Evolutionary conservation across 2,329 filamentous ascomycete genomes (phyloP), one percentile per base, ranked within the genome.

Genomic region (Chalara sp.): DNA sequence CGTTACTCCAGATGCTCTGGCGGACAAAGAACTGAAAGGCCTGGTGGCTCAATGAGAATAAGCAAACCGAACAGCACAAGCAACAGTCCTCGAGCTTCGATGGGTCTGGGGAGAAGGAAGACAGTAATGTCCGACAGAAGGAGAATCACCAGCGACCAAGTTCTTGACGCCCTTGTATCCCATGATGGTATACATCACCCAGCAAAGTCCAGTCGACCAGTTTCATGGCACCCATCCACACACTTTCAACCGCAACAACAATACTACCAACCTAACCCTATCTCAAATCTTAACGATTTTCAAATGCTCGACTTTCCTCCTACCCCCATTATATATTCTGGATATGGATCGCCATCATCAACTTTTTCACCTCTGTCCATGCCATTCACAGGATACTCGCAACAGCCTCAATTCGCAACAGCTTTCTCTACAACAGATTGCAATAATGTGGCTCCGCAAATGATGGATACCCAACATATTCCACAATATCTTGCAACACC

Each of bases 201-300:
- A 33, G 42, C 47, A 31, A 53, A 69, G 61, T 67, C 73, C 39
- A 68, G 69, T 48, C 78, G 86, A 41, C 86, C 86, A 5, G 72
- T 87, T 44, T 89, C 86, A 72, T 90, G 87, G 87, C 87, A 90
- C 65, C 84, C 86, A 3, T 78, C 79, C 28, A 79, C 83, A 7
- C 73, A 79, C 52, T 66, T 60, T 31, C 37, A 53, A 32, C 53
- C 58, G 44, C 61, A 63, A 52, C 52, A 48, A 50, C 61, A 68
- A 51, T 67, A 63, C 33, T 67, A 67, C 51, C 21, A 21, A 21
- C 42, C 51, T 49, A 39, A 33, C 72, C 69, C 46, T 69, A 70
- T 52, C 71, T 74, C 32, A 40, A 49, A 50, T 21, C 21, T 21
- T 30, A 47, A 55, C 28, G 55, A 60, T 7, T 57, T 50, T 30